A percentile compares a stretch with the other conserved stretches of the same genome.
Evolutionary conservation across 2,329 filamentous ascomycete genomes (phyloP).

Genomic region (Aspergillus sergii): DNA sequence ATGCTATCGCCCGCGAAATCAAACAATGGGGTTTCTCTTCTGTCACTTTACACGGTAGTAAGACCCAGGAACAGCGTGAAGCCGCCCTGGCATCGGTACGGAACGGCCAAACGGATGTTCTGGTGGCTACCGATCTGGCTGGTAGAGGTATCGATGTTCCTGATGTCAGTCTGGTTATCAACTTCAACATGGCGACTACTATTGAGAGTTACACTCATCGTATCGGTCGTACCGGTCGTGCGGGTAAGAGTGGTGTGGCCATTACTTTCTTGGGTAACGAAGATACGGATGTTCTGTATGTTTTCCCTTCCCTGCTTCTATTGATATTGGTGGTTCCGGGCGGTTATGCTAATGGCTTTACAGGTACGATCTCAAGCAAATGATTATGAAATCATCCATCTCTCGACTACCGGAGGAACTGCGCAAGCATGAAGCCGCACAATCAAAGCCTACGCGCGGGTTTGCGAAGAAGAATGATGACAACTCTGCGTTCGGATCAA

Average conservation of each 20-base stretch:
- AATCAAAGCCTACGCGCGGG: conserved; percentile 68
- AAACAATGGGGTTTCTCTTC: conserved; percentile 88
- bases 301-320: conserved; percentile 15
- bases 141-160: conserved; percentile 97
- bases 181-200: conserved; percentile 96
- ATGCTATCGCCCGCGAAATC: conserved; percentile 90
- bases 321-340: background rate
- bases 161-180: conserved; percentile 90
- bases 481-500: conserved; percentile 39
- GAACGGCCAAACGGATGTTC: conserved; percentile 76
- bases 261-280: conserved; percentile 94
- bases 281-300: conserved; percentile 81
- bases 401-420: conserved; percentile 90
- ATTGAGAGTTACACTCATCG: conserved; percentile 97
- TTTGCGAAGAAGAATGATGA: conserved; percentile 52
- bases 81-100: conserved; percentile 85
- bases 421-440: conserved; percentile 84
- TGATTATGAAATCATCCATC: conserved; percentile 86
- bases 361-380: conserved; percentile 85
- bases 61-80: conserved; percentile 97
- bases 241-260: conserved; percentile 92
- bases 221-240: conserved; percentile 94
- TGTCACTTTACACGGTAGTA: conserved; percentile 91
- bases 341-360: conserved; percentile 21
- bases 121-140: conserved; percentile 93